phyloP scores from a whole-genome alignment of 2,329 filamentous ascomycete genomes.

The Botrytis paeoniae region DNA sequence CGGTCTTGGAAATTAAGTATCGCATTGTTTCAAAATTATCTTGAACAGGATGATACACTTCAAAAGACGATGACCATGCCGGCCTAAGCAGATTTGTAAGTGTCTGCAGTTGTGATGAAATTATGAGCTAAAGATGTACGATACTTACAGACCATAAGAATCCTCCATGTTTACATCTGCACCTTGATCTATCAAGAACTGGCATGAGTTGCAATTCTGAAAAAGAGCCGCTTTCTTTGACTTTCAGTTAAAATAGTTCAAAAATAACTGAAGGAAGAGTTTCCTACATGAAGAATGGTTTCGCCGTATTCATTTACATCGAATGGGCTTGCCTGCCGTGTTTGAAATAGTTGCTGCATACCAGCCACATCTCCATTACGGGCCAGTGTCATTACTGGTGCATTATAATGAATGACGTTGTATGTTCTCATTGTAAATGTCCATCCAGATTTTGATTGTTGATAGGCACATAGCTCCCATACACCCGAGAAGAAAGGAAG shows the following conservation, averaged over 20 bases:
- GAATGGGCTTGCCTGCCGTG: not conserved
- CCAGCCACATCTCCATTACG: rapidly evolving
- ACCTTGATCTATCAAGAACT: not conserved
- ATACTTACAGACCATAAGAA: rapidly evolving
- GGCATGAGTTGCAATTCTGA: too few relatives aligned
- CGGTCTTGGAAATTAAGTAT: not conserved
- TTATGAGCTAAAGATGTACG: rapidly evolving
- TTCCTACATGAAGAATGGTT: not conserved
- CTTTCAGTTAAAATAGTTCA: too few relatives aligned
- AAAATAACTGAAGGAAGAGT: rapidly evolving
- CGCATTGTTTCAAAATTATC: rapidly evolving
- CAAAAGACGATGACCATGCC: rapidly evolving
- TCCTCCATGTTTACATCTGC: not conserved
- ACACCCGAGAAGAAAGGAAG: conserved; percentile 2
- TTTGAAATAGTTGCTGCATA: not conserved
- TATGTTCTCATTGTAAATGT: not conserved
- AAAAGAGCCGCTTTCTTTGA: too few relatives aligned
- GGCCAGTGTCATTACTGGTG: not conserved
- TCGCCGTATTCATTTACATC: rapidly evolving
- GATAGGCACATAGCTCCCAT: not conserved
- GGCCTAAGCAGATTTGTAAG: not conserved
- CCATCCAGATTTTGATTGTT: not conserved
- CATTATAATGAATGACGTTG: rapidly evolving
- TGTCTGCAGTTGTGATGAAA: not conserved
- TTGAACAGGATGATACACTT: rapidly evolving